phyloP scores from a whole-genome alignment of 352 stramenopile species.

The Aphanomyces cochlioides region DNA sequence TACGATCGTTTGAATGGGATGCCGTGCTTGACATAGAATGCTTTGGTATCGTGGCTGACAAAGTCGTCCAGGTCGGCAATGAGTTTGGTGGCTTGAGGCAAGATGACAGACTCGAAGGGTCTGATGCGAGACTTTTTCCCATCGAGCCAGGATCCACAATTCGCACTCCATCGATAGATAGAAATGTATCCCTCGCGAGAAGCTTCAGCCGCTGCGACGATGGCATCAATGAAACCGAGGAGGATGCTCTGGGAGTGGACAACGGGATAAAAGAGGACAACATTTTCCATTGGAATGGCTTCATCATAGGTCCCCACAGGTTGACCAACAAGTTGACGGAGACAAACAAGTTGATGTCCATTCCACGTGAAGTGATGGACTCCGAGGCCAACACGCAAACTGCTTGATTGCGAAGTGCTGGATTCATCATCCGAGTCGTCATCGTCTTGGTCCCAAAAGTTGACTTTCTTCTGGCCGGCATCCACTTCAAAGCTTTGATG shows the following conservation, averaged over 20 bases:
- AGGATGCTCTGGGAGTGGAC: neutral
- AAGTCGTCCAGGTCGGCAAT: constrained; percentile 18
- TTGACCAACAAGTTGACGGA: neutral
- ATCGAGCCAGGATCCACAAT: constrained; percentile 2
- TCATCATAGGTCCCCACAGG: neutral
- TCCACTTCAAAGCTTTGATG: neutral
- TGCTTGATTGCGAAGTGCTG: neutral
- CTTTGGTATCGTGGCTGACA: neutral
- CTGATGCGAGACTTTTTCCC: neutral
- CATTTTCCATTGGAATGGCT: neutral
- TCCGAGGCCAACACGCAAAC: neutral
- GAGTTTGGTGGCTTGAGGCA: neutral
- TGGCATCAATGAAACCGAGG: neutral
- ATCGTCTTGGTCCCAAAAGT: neutral
- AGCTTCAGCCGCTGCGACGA: neutral
- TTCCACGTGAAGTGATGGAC: neutral
- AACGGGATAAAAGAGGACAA: neutral
- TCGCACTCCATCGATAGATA: neutral
- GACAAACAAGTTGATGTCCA: neutral
- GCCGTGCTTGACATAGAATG: constrained; percentile 15
- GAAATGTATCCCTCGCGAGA: neutral
- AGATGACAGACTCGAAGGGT: constrained; percentile 12
- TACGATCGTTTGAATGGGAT: constrained; percentile 13
- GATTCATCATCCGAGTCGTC: neutral
- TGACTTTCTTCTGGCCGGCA: neutral